Evolutionary conservation across 495 filamentous ascomycete genomes (phyloP), one percentile per base, ranked within the genome.

Genomic region (Podospora australis): DNA sequence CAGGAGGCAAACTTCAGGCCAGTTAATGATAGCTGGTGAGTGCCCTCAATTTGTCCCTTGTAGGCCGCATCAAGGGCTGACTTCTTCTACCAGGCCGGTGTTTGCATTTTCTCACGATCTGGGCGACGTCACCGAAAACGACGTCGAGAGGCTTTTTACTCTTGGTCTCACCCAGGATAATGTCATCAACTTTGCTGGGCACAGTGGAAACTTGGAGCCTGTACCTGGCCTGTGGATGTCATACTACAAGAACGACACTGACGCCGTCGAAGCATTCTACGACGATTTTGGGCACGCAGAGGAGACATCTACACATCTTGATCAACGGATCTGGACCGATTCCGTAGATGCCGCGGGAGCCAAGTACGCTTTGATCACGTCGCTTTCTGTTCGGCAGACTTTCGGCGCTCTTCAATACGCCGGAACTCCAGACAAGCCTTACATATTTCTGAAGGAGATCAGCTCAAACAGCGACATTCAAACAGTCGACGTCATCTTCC

Each of bases 401-500:
- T 82, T 96, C 70, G 91, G 87, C 2, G 90, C 84, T 2, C 88
- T 90, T 1, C 81, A 81, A 32, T 94, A 95, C 57, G 80, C 84
- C 1, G 88, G 88, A 1, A 94, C 86, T 2, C 75, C 80, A 0
- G 78, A 84, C 0, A 75, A 85, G 52, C 87, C 88, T 1, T 79
- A 92, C 24, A 65, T 97, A 13, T 96, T 95, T 68, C 64, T 95
- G 32, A 97, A 97, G 65, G 91, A 97, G 66, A 97, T 97, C 57
- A 90, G 86, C 44, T 92, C 87, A 1, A 86, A 95, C 63, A 90
- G 91, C 25, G 95, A 96, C 60, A 84, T 83, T 61, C 88, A 96
- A 63, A 97, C 91, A 0, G 89, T 97, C 36, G 91, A 97, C 70
- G 89, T 97, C 59, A 91, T 97, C 54, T 97, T 94, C 73, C 91